Evolutionary conservation across 768 basidiomycete genomes (phyloP).

Genomic region (Kwoniella mangroviensis): DNA sequence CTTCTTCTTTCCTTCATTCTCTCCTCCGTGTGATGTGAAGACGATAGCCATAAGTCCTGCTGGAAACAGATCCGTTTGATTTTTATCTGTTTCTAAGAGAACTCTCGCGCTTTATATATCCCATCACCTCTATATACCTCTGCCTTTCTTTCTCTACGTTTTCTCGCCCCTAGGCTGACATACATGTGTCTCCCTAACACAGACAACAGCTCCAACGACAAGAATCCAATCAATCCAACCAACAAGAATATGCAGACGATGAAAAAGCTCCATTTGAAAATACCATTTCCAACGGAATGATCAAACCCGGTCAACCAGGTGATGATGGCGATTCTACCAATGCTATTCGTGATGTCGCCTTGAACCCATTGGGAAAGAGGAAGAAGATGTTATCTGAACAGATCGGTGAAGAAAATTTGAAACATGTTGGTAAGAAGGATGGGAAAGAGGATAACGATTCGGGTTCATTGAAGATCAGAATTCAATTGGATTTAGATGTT

Average conservation of each 20-base stretch:
- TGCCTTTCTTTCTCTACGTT: not conserved
- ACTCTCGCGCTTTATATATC: not conserved
- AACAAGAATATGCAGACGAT: slow-evolving; percentile 11
- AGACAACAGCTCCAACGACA: slow-evolving; percentile 16
- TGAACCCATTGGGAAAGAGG: slow-evolving; percentile 21
- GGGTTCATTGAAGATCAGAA: slow-evolving; percentile 16
- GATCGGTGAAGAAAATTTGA: slow-evolving; percentile 11
- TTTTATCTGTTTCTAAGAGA: too few relatives aligned
- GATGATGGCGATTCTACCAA: slow-evolving; percentile 6
- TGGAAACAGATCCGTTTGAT: too few relatives aligned
- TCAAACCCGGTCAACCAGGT: slow-evolving; percentile 15
- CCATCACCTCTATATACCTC: not conserved
- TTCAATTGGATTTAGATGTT: slow-evolving; percentile 22
- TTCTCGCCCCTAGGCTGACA: not conserved
- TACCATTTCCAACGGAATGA: slow-evolving; percentile 10
- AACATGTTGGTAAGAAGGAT: slow-evolving; percentile 17
- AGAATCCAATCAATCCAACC: slow-evolving; percentile 2
- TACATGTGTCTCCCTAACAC: not conserved
- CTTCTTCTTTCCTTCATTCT: not conserved
- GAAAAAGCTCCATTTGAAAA: slow-evolving; percentile 5
- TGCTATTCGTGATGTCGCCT: slow-evolving; percentile 9
- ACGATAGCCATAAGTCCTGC: too few relatives aligned
- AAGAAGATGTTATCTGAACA: slow-evolving; percentile 18
- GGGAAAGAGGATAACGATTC: slow-evolving; percentile 17
- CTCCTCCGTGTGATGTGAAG: too few relatives aligned